Evolutionary conservation across 257 asterid genomes (phyloP).

Genomic region (Plectranthus barbatus): DNA sequence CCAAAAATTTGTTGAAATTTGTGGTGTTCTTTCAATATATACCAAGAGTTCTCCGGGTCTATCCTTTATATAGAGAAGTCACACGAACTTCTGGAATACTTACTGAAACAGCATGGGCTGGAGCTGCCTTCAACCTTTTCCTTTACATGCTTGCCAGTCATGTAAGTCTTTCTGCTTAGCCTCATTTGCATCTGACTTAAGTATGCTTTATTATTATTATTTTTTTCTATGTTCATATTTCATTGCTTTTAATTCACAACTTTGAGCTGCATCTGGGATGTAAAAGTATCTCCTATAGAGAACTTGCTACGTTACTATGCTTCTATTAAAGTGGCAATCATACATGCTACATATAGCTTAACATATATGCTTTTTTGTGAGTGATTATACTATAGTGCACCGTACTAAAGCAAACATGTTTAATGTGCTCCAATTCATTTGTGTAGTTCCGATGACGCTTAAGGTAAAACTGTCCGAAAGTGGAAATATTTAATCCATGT

Average conservation of each 20-base stretch:
- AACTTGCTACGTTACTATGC: not conserved
- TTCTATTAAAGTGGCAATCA: not conserved
- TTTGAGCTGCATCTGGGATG: not conserved
- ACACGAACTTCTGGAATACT: constrained; percentile 98
- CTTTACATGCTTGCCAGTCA: constrained; percentile 99
- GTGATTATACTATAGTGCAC: not conserved
- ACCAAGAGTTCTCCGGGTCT: constrained; percentile 84
- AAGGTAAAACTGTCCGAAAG: too few relatives aligned
- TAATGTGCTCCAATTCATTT: not conserved
- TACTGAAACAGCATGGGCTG: constrained; percentile 99
- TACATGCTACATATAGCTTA: not conserved
- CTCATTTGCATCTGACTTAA: constrained; percentile 3
- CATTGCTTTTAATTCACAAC: not conserved
- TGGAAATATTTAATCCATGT: too few relatives aligned
- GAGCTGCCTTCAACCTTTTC: constrained; percentile 96
- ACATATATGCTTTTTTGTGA: not conserved
- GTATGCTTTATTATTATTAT: too few relatives aligned
- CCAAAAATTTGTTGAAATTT: constrained; percentile 73
- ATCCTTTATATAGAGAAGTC: constrained; percentile 91
- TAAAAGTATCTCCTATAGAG: not conserved
- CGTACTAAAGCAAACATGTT: not conserved
- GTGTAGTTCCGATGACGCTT: not conserved
- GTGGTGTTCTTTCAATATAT: constrained; percentile 82
- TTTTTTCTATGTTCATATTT: not conserved
- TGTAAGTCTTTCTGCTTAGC: constrained; percentile 44